Conservation (phyloP, 805 yeast species). For the Ogataea chonburiensis region DNA sequence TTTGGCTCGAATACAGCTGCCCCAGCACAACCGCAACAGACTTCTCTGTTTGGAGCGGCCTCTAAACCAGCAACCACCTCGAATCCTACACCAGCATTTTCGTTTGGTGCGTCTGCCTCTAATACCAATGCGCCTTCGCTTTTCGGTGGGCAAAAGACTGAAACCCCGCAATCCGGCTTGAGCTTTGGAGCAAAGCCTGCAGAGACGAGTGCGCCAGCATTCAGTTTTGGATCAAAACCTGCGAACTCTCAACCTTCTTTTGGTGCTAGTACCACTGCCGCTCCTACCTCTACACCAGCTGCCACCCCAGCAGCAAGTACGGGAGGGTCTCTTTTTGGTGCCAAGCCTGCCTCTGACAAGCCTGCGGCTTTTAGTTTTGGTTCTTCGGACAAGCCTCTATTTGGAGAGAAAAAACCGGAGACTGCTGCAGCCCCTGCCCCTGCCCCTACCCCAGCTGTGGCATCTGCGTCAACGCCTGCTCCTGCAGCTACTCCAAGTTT, state of each 20-base stretch:
- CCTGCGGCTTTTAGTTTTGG: not conserved
- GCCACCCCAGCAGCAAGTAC: slow-evolving; percentile 1
- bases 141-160: slow-evolving; percentile 21
- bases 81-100: slow-evolving; percentile 13
- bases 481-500: not conserved
- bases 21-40: no score
- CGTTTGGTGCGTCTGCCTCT: slow-evolving; percentile 9
- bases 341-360: not conserved
- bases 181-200: no score
- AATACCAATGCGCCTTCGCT: slow-evolving; percentile 1
- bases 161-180: no score
- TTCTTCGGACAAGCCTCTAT: not conserved
- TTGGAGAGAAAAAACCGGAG: slow-evolving; percentile 6
- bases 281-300: not conserved
- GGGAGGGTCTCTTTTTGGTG: slow-evolving; percentile 17
- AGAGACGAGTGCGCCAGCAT: not conserved
- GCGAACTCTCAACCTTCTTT: slow-evolving; percentile 12
- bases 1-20: no score
- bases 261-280: slow-evolving; percentile 4
- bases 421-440: not conserved
- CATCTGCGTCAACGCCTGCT: no score
- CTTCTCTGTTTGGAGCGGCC: slow-evolving; percentile 24
- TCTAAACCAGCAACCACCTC: slow-evolving; percentile 6
- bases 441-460: not conserved
- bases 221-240: slow-evolving; percentile 5